A percentile compares a stretch with the other conserved stretches of the same genome.
These are phyloP conservation scores for Atkinsonella hypoxylon DNA, from an alignment of 2,329 filamentous ascomycete species.

Conservation along the genomic window DNA sequence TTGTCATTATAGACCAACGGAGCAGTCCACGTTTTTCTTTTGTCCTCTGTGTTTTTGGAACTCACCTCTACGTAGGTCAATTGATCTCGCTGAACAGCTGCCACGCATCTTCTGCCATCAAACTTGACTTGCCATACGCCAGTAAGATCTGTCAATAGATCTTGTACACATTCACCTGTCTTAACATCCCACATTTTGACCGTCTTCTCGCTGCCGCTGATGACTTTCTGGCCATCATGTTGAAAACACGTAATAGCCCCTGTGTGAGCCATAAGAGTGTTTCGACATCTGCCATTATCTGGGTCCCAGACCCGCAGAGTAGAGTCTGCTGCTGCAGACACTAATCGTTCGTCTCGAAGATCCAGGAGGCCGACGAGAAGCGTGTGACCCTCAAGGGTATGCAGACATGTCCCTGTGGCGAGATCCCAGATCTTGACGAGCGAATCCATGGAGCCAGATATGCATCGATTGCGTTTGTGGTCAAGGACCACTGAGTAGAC, in stretches of 20 bases:
- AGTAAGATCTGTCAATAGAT: constrained; percentile 82
- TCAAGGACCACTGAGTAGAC: constrained; percentile 97
- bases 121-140: constrained; percentile 99
- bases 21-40: no score
- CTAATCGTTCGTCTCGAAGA: constrained; percentile 76
- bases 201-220: constrained; percentile 88
- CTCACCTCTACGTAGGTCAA: constrained; percentile 92
- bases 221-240: constrained; percentile 92
- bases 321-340: constrained; percentile 90
- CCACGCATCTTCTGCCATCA: constrained; percentile 87
- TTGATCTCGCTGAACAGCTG: constrained; percentile 84
- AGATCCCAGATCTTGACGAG: constrained; percentile 97
- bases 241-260: constrained; percentile 98
- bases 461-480: constrained; percentile 82
- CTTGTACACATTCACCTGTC: constrained; percentile 83
- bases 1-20: no score
- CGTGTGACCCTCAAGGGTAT: constrained; percentile 85
- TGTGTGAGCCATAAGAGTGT: constrained; percentile 82
- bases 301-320: constrained; percentile 96
- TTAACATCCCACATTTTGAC: constrained; percentile 98
- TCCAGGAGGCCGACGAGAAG: constrained; percentile 88
- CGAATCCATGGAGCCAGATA: constrained; percentile 97
- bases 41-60: background rate
- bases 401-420: constrained; percentile 69
- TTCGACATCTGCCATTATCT: constrained; percentile 80